Evolutionary conservation across 192 early-diverging fungal genomes (phyloP).

Genomic region (Rhizoclosmatium sp.): DNA sequence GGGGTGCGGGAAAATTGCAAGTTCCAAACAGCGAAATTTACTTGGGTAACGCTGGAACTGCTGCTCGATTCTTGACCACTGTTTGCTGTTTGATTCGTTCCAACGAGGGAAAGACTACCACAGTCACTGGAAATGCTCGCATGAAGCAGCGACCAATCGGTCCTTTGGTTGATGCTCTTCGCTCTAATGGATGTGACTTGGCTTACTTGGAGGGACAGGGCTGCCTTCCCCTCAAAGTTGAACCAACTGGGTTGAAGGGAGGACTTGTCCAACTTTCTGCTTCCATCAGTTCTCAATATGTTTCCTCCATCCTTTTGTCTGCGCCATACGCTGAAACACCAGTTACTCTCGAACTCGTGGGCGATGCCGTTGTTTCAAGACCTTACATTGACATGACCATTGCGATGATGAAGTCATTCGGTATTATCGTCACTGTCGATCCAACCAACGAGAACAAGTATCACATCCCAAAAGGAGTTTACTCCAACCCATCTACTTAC

Average conservation of each 20-base stretch:
- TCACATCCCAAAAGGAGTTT: conserved; percentile 77
- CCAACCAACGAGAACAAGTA: conserved; percentile 71
- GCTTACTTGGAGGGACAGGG: conserved; percentile 82
- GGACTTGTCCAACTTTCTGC: conserved; percentile 90
- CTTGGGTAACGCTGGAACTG: conserved; percentile 97
- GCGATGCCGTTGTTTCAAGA: conserved; percentile 94
- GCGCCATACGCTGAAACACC: conserved; percentile 89
- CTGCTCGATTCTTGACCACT: conserved; percentile 92
- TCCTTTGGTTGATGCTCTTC: conserved; percentile 85
- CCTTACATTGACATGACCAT: conserved; percentile 99
- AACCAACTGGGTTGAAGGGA: conserved; percentile 81
- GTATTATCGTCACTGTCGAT: conserved; percentile 67
- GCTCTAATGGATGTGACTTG: conserved; percentile 80
- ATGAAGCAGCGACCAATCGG: conserved; percentile 98
- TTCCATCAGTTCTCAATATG: conserved; percentile 96
- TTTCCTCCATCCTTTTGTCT: conserved; percentile 94
- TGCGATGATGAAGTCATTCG: conserved; percentile 97
- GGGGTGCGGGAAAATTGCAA: conserved; percentile 78
- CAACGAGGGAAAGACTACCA: conserved; percentile 12
- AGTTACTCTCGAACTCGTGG: conserved; percentile 83
- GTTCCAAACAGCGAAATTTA: conserved; percentile 84
- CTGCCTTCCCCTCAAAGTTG: conserved; percentile 85
- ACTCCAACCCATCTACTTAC: conserved; percentile 85
- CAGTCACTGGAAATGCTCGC: conserved; percentile 93
- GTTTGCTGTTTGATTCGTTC: conserved; percentile 76